Evolutionary conservation across 2,329 filamentous ascomycete species (phyloP).

Genomic region (Microsporum audouinii): DNA sequence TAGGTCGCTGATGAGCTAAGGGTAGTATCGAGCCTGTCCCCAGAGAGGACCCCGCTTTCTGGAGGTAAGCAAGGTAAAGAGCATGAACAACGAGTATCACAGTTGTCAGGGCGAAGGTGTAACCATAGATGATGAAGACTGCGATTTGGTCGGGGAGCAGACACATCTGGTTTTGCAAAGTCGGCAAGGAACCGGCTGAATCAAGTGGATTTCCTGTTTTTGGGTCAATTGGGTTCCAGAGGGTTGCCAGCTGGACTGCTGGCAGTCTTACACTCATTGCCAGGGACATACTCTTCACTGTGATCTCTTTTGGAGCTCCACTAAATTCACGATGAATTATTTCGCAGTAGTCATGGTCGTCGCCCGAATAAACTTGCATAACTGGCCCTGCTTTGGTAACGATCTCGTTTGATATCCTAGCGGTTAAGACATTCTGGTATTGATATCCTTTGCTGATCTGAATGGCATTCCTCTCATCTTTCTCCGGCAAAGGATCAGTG

Average conservation of each 20-base stretch:
- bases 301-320: constrained; percentile 62
- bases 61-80: constrained; percentile 21
- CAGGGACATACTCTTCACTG: constrained; percentile 90
- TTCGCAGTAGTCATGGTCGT: constrained; percentile 97
- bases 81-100: constrained; percentile 38
- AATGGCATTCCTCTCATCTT: constrained; percentile 67
- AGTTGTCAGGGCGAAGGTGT: constrained; percentile 47
- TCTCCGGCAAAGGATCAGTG: constrained; percentile 44
- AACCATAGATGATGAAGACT: constrained; percentile 69
- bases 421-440: constrained; percentile 86
- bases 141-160: constrained; percentile 77
- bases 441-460: constrained; percentile 72
- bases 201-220: constrained; percentile 25
- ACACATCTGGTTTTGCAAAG: constrained; percentile 80
- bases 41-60: constrained; percentile 12
- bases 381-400: constrained; percentile 63
- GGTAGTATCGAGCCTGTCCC: constrained; percentile 19
- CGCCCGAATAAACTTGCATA: constrained; percentile 78
- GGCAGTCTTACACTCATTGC: constrained; percentile 87
- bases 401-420: constrained; percentile 62
- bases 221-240: constrained; percentile 80
- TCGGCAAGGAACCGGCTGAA: constrained; percentile 31
- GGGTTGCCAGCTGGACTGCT: constrained; percentile 74
- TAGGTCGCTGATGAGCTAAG: constrained; percentile 19
- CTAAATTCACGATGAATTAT: constrained; percentile 63